These are phyloP conservation scores for Beauveria sp. DNA, from an alignment of 2,329 filamentous ascomycete species.

Conservation along the genomic window DNA sequence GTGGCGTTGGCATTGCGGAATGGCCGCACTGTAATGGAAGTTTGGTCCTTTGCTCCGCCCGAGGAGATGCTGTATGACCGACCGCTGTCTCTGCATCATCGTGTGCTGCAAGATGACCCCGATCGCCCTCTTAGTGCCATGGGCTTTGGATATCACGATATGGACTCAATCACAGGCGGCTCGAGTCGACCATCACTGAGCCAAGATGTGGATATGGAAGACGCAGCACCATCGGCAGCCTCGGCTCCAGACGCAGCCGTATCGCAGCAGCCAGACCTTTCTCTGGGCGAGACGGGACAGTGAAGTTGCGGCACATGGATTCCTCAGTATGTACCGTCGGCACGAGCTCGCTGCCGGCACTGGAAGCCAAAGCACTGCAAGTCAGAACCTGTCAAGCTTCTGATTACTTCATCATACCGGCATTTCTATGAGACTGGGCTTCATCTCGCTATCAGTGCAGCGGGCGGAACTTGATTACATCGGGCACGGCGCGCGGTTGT, in stretches of 20 bases:
- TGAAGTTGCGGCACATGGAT: neutral
- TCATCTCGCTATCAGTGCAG: neutral
- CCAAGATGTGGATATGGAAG: slow-evolving; percentile 49
- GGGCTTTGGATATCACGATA: slow-evolving; percentile 35
- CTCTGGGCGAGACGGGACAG: neutral
- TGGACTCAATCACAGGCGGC: slow-evolving; percentile 21
- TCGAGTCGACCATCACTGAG: slow-evolving; percentile 27
- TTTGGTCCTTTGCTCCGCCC: slow-evolving; percentile 91
- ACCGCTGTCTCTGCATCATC: slow-evolving; percentile 42
- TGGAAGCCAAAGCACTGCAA: neutral
- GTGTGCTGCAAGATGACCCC: slow-evolving; percentile 37
- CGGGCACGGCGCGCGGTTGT: neutral
- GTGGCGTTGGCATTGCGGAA: slow-evolving; percentile 86
- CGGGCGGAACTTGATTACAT: neutral
- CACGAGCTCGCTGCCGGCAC: slow-evolving; percentile 15
- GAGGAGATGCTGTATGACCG: slow-evolving; percentile 55
- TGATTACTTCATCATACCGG: slow-evolving; percentile 23
- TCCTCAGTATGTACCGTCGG: neutral
- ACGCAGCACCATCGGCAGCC: slow-evolving; percentile 48
- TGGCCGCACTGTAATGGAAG: slow-evolving; percentile 93
- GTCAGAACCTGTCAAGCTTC: neutral
- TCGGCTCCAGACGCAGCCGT: slow-evolving; percentile 31
- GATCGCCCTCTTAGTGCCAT: slow-evolving; percentile 45
- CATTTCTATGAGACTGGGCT: neutral
- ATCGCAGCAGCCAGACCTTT: neutral